Percentiles rank a stretch among this genome's conserved stretches.
phyloP scores from a whole-genome alignment of 2,329 filamentous ascomycete genomes.

The Aspergillus fijiensis region DNA sequence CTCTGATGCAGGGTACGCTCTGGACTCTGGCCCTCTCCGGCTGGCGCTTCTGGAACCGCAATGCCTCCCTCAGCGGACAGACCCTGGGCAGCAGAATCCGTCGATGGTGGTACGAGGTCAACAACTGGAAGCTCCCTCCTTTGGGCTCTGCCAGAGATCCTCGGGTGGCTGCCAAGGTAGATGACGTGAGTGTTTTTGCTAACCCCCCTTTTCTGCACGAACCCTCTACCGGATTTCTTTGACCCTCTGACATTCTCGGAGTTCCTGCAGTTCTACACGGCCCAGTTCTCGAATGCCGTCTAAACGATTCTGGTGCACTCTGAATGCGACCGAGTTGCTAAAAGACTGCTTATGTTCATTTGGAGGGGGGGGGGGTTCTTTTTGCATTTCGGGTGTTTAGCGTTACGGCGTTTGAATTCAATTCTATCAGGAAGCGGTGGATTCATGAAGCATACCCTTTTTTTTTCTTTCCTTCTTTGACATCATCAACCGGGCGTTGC shows the following conservation, averaged over 20 bases:
- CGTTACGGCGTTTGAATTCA: constrained; percentile 8
- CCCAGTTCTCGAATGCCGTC: constrained; percentile 35
- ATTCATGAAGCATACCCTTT: neutral
- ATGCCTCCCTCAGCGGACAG: constrained; percentile 72
- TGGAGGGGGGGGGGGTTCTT: neutral
- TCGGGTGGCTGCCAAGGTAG: constrained; percentile 41
- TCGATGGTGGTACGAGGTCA: constrained; percentile 93
- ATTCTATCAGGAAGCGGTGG: neutral
- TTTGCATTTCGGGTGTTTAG: constrained; percentile 20
- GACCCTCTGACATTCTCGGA: constrained; percentile 31
- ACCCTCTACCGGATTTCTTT: neutral
- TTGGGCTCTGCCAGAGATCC: constrained; percentile 25
- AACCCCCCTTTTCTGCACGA: neutral
- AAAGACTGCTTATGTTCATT: neutral
- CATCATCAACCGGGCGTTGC: neutral
- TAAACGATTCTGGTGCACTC: neutral
- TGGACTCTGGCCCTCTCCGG: constrained; percentile 83
- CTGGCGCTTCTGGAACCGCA: constrained; percentile 87
- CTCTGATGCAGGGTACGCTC: constrained; percentile 80
- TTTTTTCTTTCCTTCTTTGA: neutral
- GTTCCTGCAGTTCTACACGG: constrained; percentile 39
- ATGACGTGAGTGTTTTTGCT: constrained; percentile 42
- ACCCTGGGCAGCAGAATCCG: constrained; percentile 73
- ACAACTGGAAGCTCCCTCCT: constrained; percentile 76
- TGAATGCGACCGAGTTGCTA: neutral